Percentiles rank a stretch among this genome's conserved stretches.
These are phyloP conservation scores for Heterobasidion occidentale DNA, from an alignment of 1,284 basidiomycete genomes.

Conservation along the genomic window DNA sequence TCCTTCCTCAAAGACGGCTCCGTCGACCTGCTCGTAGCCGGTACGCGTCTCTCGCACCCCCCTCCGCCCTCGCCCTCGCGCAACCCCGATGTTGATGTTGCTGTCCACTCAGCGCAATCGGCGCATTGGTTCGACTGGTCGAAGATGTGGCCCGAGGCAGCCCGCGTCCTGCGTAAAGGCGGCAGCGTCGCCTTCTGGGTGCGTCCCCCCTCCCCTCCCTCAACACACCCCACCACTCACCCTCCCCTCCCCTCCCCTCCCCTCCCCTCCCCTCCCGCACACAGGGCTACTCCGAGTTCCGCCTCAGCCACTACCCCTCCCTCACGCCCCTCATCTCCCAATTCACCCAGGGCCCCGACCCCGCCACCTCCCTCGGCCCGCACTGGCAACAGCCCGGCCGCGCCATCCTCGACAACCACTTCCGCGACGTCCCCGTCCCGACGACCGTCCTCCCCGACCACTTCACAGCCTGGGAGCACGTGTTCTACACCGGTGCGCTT, in stretches of 20 bases:
- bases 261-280: too few relatives aligned
- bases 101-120: conserved; percentile 79
- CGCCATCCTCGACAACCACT: conserved; percentile 64
- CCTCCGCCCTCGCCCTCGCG: too few relatives aligned
- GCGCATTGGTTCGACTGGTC: conserved; percentile 85
- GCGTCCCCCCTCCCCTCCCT: conserved; percentile 15
- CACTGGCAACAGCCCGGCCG: conserved; percentile 82
- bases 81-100: too few relatives aligned
- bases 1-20: conserved; percentile 41
- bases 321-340: conserved; percentile 51
- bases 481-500: conserved; percentile 46
- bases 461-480: conserved; percentile 35
- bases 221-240: neutral
- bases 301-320: conserved; percentile 51
- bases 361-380: conserved; percentile 50
- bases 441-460: conserved; percentile 23
- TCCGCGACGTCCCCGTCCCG: conserved; percentile 63
- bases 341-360: conserved; percentile 53
- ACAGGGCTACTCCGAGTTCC: conserved; percentile 76
- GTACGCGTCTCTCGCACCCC: conserved; percentile 37
- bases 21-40: conserved; percentile 72
- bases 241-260: neutral
- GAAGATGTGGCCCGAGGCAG: conserved; percentile 64
- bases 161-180: conserved; percentile 52
- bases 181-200: conserved; percentile 80